Evolutionary conservation across 306 rosid species (phyloP), one percentile per base, ranked within the genome.

Genomic region (Adenanthera pavonina): DNA sequence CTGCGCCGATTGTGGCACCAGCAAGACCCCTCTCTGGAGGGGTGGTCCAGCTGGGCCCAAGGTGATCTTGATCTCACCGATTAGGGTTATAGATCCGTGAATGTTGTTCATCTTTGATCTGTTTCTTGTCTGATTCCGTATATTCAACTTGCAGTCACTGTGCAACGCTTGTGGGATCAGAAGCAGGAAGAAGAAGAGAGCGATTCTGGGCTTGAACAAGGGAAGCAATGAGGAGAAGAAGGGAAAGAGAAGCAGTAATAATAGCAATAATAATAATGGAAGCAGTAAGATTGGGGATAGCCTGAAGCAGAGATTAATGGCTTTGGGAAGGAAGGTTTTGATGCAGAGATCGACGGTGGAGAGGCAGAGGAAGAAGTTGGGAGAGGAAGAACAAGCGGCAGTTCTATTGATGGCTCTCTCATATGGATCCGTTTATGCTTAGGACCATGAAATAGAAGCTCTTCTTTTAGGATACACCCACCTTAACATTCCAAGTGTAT

Each of bases 121-220:
- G 38, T n/a, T 53, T 69, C 34, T 3, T 67, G 19, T 65, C 19
- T 30, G 62, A 75, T 83, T 25, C 17, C 68, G 59, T 40, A 72
- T 48, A 12, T 1, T 41, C 3, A 4, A 47, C 47, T 65, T 30
- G 3, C 94, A 96, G 99, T 96, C 99, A 0, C 88, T 96, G 0
- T 96, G 99, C 70, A 96, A 96, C 84, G 99, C 98, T 0, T 96
- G 99, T 17, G 98, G 98, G 86, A 96, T 96, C 91, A 94, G 97
- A 75, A 96, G 98, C 90, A 72, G 99, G 87, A 96, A 96, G 92
- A 96, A 94, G 89, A 91, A 95, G 60, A 86, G 98, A 72, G 97
- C 97, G 2, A 88, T 91, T 52, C 40, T 96, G 73, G 98, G 98
- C 4, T 65, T 96, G 20, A 92, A 76, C 85, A 90, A 88, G 69